A percentile compares a stretch with the other conserved stretches of the same genome.
phyloP scores from a whole-genome alignment of 1,284 basidiomycete species.

The Naganishia sp. region DNA sequence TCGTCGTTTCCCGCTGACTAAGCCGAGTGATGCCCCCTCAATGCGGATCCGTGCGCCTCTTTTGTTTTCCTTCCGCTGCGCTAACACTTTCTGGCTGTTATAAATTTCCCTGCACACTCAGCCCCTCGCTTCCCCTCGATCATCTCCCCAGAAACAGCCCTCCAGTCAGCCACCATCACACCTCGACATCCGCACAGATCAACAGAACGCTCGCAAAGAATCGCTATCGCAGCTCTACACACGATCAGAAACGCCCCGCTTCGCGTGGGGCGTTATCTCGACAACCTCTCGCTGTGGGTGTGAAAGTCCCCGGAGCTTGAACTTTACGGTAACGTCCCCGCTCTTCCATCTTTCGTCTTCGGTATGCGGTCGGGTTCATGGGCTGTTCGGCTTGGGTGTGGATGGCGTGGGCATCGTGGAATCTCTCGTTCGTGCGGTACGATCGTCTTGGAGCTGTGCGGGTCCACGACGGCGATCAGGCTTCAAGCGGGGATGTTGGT shows the following conservation, averaged over 20 bases:
- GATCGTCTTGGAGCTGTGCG: background rate
- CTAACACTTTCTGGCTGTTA: background rate
- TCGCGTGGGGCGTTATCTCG: conserved; percentile 2
- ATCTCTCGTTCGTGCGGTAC: conserved; percentile 5
- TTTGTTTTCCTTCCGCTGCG: background rate
- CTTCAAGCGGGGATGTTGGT: background rate
- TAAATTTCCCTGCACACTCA: background rate
- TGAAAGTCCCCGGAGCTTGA: conserved; percentile 32
- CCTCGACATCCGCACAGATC: conserved; percentile 12
- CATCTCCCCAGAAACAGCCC: conserved; percentile 4
- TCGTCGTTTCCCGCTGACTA: conserved; percentile 23
- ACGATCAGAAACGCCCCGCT: conserved; percentile 13
- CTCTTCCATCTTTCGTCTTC: background rate
- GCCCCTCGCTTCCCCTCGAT: too few species aligned
- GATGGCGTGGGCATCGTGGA: conserved; percentile 11
- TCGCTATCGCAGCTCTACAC: conserved; percentile 29
- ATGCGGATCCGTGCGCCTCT: background rate
- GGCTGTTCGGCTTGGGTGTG: background rate
- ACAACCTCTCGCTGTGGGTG: conserved; percentile 26
- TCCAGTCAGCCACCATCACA: background rate
- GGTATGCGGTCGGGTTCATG: background rate
- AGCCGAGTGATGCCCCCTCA: background rate
- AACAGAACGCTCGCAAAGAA: conserved; percentile 27
- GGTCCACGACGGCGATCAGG: background rate
- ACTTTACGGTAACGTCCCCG: conserved; percentile 11